phyloP scores from a whole-genome alignment of 371 early-diverging fungal genomes.

The Lichtheimia ornata region DNA sequence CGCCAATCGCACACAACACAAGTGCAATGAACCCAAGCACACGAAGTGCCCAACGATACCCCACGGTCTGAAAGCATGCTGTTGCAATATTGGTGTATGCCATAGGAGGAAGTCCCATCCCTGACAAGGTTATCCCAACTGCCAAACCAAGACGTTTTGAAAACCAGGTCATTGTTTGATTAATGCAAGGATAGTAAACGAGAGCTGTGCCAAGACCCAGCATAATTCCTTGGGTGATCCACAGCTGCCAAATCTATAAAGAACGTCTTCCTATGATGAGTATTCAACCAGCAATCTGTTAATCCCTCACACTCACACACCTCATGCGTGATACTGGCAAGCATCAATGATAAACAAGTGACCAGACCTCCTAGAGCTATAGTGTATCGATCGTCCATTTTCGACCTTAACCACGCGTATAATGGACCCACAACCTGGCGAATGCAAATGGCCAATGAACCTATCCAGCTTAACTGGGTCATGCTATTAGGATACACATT shows the following conservation, averaged over 20 bases:
- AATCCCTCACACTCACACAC: slow-evolving; percentile 1
- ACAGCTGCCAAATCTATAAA: slow-evolving; percentile 25
- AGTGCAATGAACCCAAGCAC: slow-evolving; percentile 46
- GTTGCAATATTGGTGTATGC: slow-evolving; percentile 56
- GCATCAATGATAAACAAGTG: slow-evolving; percentile 46
- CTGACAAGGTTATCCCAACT: slow-evolving; percentile 39
- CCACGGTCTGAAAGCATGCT: slow-evolving; percentile 49
- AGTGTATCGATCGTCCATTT: slow-evolving; percentile 12
- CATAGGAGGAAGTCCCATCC: slow-evolving; percentile 72
- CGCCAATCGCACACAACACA: slow-evolving; percentile 20
- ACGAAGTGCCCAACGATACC: slow-evolving; percentile 66
- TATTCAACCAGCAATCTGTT: background rate
- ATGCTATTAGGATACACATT: slow-evolving; percentile 31
- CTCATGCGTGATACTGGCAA: slow-evolving; percentile 20
- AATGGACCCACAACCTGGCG: slow-evolving; percentile 38
- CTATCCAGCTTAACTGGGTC: slow-evolving; percentile 40
- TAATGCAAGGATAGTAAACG: slow-evolving; percentile 13
- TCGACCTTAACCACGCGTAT: slow-evolving; percentile 44
- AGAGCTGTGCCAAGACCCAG: slow-evolving; percentile 16
- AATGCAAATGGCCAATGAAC: slow-evolving; percentile 36
- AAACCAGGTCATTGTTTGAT: slow-evolving; percentile 9
- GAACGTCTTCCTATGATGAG: no score
- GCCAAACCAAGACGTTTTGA: slow-evolving; percentile 19
- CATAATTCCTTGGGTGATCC: slow-evolving; percentile 26
- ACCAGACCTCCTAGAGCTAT: slow-evolving; percentile 29